These are phyloP conservation scores for Pterulicium gracile DNA, from an alignment of 1,284 basidiomycete species.

Conservation along the genomic window DNA sequence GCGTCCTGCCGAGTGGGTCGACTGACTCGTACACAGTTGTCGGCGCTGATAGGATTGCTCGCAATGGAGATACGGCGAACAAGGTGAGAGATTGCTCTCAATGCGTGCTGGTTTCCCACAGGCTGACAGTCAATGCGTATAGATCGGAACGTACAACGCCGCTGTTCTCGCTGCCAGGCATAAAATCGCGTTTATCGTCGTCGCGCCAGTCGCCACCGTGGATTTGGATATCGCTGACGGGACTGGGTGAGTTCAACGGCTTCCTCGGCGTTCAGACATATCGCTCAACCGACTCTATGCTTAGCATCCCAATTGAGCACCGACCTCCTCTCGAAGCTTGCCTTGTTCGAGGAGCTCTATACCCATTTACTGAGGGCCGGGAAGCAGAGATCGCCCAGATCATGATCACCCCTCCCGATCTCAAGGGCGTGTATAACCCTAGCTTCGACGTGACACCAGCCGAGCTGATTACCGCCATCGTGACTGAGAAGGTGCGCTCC, in stretches of 20 bases:
- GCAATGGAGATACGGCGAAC: constrained; percentile 90
- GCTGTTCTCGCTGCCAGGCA: constrained; percentile 81
- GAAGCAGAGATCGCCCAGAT: constrained; percentile 51
- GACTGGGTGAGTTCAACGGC: constrained; percentile 38
- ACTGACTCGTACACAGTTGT: constrained; percentile 37
- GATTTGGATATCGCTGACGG: constrained; percentile 74
- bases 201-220: constrained; percentile 83
- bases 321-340: constrained; percentile 80
- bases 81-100: constrained; percentile 43
- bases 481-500: constrained; percentile 70
- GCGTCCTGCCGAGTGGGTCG: constrained; percentile 1
- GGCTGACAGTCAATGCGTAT: constrained; percentile 6
- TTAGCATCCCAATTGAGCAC: constrained; percentile 87
- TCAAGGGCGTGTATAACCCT: constrained; percentile 77
- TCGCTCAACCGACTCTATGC: constrained; percentile 3
- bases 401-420: constrained; percentile 60
- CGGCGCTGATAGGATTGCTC: constrained; percentile 78
- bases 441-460: constrained; percentile 92
- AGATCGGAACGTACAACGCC: constrained; percentile 88
- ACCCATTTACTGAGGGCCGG: constrained; percentile 33
- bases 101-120: constrained; percentile 1
- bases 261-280: constrained; percentile 2
- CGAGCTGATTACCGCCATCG: constrained; percentile 72
- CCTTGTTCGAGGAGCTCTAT: constrained; percentile 68
- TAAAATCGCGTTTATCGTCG: constrained; percentile 81